These are phyloP conservation scores for Leccinum pachyderme DNA, from an alignment of 1,284 basidiomycete species.

Conservation along the genomic window DNA sequence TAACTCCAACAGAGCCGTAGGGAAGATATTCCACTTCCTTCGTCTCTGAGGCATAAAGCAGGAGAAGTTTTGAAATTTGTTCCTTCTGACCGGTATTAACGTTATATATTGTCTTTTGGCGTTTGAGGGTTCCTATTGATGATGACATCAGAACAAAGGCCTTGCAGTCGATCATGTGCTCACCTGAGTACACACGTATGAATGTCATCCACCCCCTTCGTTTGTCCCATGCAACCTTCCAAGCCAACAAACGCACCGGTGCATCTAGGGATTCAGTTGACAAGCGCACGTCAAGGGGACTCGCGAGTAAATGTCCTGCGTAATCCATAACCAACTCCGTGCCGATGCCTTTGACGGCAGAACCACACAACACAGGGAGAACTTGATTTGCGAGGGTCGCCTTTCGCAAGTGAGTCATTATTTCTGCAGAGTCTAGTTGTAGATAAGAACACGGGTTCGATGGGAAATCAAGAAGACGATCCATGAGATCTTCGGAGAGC, in stretches of 20 bases:
- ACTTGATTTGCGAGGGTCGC: constrained; percentile 67
- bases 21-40: constrained; percentile 80
- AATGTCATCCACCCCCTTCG: constrained; percentile 89
- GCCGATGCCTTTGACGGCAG: constrained; percentile 79
- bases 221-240: constrained; percentile 89
- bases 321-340: constrained; percentile 83
- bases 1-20: constrained; percentile 82
- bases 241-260: constrained; percentile 69
- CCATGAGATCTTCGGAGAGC: constrained; percentile 78
- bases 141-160: constrained; percentile 3
- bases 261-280: constrained; percentile 43
- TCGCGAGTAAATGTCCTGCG: constrained; percentile 76
- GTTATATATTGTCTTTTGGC: constrained; percentile 65
- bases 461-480: constrained; percentile 59
- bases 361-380: constrained; percentile 81
- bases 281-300: constrained; percentile 63
- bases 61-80: constrained; percentile 71
- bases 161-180: constrained; percentile 11
- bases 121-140: constrained; percentile 60
- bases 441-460: constrained; percentile 63
- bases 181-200: constrained; percentile 85
- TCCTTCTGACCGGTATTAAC: constrained; percentile 69
- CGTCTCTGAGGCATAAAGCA: constrained; percentile 78
- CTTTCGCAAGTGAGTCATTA: constrained; percentile 65
- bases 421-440: constrained; percentile 44